These are phyloP conservation scores for Candida caryicola DNA, from an alignment of 805 yeast genomes.

Conservation along the genomic window DNA sequence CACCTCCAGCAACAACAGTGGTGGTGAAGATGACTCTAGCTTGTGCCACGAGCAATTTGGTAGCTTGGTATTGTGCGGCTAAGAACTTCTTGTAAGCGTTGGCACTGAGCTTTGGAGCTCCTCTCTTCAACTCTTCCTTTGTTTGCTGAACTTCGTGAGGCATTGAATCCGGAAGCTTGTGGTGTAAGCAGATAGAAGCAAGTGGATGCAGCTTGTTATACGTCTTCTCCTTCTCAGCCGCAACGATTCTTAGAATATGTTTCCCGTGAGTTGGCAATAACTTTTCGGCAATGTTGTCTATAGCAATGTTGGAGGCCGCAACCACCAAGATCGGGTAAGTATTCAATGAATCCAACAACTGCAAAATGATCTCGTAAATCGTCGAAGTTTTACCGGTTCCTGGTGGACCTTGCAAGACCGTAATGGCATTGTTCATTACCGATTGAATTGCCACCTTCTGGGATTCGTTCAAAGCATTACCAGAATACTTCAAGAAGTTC, in stretches of 20 bases:
- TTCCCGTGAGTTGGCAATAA: conserved; percentile 48
- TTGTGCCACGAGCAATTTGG: conserved; percentile 54
- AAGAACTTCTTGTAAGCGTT: conserved; percentile 48
- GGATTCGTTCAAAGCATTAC: conserved; percentile 53
- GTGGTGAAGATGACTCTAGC: conserved; percentile 72
- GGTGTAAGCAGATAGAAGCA: conserved; percentile 60
- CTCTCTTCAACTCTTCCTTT: conserved; percentile 39
- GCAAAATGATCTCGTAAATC: conserved; percentile 45
- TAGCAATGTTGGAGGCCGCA: conserved; percentile 74
- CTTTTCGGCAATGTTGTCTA: conserved; percentile 74
- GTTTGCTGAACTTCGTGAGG: conserved; percentile 45
- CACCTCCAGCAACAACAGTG: conserved; percentile 69
- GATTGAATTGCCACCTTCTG: conserved; percentile 57
- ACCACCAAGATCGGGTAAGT: conserved; percentile 67
- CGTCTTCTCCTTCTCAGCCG: conserved; percentile 59
- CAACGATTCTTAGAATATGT: conserved; percentile 55
- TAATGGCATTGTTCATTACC: conserved; percentile 48
- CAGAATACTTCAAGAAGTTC: conserved; percentile 50
- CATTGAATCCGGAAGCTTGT: conserved; percentile 50
- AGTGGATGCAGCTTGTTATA: conserved; percentile 57
- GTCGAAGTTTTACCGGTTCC: conserved; percentile 46
- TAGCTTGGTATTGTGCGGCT: conserved; percentile 41
- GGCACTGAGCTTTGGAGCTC: conserved; percentile 26
- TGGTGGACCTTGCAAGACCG: conserved; percentile 46
- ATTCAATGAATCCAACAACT: conserved; percentile 51